Base-by-base conservation (phyloP, 345 rosid genomes). In the Euphorbia pulcherrima region DNA sequence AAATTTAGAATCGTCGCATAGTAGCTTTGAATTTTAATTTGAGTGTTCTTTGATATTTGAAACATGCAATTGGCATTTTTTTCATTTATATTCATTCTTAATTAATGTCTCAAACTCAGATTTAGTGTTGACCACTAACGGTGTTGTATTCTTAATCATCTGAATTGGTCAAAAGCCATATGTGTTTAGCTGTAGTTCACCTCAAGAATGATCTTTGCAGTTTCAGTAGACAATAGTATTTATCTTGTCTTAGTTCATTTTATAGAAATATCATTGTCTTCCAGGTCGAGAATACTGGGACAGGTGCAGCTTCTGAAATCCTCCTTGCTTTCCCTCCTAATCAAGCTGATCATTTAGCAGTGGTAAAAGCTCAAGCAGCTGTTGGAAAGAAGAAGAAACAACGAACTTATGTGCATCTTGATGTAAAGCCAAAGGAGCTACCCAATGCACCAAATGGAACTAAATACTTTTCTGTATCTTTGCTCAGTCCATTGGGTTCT, bases 281-380 rank as follows among this genome's bases (percentile, higher is more conserved):
- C 56, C 81, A 95, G 99, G 87, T 90, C 17, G 96, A 90, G 76
- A 92, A 90, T 82, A 68, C 70, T 4, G 97, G 97, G 68, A 82
- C 79, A 55, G 55, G 74, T 14, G 69, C 90, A 76, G 92, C 80
- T 71, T 80, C 89, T 60, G 89, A 88, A 62, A 62, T 95, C 69
- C 79, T 95, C 79, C 96, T 95, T 76, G 84, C 99, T 35, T 95
- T 92, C 68, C 81, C 98, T 71, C 91, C 96, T 28, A 69, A 90
- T 3, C 86, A 88, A 71, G 84, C 65, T 54, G 84, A 90, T 68
- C 84, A 83, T 70, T 71, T 95, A 26, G 92, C 99, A 13, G 66
- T 81, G 56, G 78, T 95, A 17, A 88, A 92, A 82, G 99, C 97
- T 54, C 72, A 87, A 77, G 88, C 82, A 56, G 73, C 84, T 29